These are phyloP conservation scores for Mycena floridula DNA, from an alignment of 768 basidiomycete genomes.

Conservation along the genomic window DNA sequence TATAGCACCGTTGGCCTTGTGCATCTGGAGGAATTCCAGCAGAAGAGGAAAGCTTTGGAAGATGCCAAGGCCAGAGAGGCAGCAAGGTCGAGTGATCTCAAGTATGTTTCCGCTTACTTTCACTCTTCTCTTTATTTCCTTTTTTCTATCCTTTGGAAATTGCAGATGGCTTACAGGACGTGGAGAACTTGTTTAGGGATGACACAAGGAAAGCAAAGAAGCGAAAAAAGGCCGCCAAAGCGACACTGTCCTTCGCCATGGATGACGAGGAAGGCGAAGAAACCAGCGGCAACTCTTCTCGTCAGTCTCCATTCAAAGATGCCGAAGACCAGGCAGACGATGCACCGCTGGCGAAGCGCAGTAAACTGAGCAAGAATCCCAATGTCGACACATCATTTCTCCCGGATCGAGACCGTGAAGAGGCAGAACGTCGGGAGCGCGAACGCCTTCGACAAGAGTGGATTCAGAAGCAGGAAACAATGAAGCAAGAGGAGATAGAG, in stretches of 20 bases:
- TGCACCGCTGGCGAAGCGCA: slow-evolving; percentile 55
- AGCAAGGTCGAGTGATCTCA: slow-evolving; percentile 75
- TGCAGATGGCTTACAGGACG: slow-evolving; percentile 59
- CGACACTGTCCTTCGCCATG: slow-evolving; percentile 86
- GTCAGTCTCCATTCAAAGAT: slow-evolving; percentile 25
- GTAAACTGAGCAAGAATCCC: slow-evolving; percentile 91
- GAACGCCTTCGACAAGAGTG: slow-evolving; percentile 89
- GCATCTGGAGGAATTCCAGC: slow-evolving; percentile 87
- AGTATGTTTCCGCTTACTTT: no score
- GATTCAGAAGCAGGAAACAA: slow-evolving; percentile 65
- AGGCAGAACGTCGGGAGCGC: slow-evolving; percentile 81
- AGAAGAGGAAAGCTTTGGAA: slow-evolving; percentile 80
- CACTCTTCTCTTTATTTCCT: slow-evolving; percentile 12
- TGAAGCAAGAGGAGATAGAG: slow-evolving; percentile 74
- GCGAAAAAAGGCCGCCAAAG: slow-evolving; percentile 84
- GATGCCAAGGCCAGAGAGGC: slow-evolving; percentile 90
- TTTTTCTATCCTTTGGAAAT: slow-evolving; percentile 17
- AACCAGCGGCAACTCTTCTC: slow-evolving; percentile 22
- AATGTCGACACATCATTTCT: slow-evolving; percentile 97
- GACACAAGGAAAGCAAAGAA: slow-evolving; percentile 86
- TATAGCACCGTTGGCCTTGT: slow-evolving; percentile 90
- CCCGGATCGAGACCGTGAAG: slow-evolving; percentile 96
- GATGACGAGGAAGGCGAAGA: slow-evolving; percentile 58
- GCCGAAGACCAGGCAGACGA: slow-evolving; percentile 35
- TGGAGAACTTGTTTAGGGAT: slow-evolving; percentile 86